Percentiles rank a stretch among this genome's conserved stretches.
phyloP scores from a whole-genome alignment of 805 yeast species.

The Osmozyma mogii region DNA sequence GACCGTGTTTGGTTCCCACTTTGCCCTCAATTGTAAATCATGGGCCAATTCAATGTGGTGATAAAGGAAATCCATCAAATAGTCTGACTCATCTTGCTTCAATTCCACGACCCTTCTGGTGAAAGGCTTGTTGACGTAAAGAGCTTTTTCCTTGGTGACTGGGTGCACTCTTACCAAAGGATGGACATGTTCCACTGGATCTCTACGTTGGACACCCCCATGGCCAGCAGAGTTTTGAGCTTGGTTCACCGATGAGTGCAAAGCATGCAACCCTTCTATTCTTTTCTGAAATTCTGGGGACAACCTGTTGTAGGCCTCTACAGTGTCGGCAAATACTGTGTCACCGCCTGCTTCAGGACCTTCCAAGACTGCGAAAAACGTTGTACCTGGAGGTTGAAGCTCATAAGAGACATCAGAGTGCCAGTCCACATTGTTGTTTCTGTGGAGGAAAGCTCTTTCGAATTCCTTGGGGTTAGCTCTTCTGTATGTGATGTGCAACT shows the following conservation, averaged over 20 bases:
- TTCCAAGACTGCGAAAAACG: constrained; percentile 27
- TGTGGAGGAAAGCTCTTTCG: constrained; percentile 18
- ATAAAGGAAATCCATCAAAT: constrained; percentile 23
- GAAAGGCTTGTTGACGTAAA: constrained; percentile 27
- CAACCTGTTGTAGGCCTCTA: constrained; percentile 29
- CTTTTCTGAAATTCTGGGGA: constrained; percentile 28
- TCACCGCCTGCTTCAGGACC: constrained; percentile 34
- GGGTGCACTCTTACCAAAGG: constrained; percentile 31
- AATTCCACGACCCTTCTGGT: constrained; percentile 28
- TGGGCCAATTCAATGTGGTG: constrained; percentile 25
- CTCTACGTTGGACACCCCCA: constrained; percentile 28
- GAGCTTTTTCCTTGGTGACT: constrained; percentile 22
- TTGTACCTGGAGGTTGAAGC: constrained; percentile 27
- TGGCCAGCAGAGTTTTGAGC: constrained; percentile 18
- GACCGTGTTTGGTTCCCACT: constrained; percentile 30
- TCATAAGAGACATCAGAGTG: constrained; percentile 32
- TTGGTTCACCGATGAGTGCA: constrained; percentile 28
- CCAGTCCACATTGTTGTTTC: constrained; percentile 27
- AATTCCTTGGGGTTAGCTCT: constrained; percentile 23
- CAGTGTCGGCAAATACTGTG: constrained; percentile 29
- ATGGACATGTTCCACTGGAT: constrained; percentile 26
- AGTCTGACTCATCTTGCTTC: constrained; percentile 26
- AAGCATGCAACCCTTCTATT: constrained; percentile 24
- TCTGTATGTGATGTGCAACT: constrained; percentile 28
- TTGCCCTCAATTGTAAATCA: constrained; percentile 29